Conservation (phyloP, 331 rosid species). For the Acacia concinna region DNA sequence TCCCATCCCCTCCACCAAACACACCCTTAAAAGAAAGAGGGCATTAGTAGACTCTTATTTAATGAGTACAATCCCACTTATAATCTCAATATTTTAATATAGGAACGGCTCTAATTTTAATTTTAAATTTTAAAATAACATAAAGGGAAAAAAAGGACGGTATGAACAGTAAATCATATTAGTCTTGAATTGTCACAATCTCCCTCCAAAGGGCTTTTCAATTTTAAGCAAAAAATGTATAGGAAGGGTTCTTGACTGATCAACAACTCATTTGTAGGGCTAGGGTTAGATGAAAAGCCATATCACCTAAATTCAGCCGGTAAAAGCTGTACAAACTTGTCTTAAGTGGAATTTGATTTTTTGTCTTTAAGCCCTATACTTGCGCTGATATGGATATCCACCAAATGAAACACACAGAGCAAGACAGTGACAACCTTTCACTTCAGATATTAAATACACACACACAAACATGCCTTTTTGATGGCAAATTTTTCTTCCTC, state of each 20-base stretch:
- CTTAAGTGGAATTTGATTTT: slow-evolving; percentile 23
- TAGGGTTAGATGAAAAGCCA: background rate
- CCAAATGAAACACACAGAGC: background rate
- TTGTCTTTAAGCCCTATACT: slow-evolving; percentile 19
- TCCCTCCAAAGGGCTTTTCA: background rate
- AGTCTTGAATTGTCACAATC: background rate
- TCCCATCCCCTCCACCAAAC: too few species aligned
- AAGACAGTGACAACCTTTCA: slow-evolving; percentile 7
- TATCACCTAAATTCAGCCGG: slow-evolving; percentile 36
- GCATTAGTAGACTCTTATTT: too few species aligned
- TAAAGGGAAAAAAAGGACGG: background rate
- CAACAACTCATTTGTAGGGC: background rate
- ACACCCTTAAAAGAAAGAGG: too few species aligned
- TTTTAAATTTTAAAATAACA: too few species aligned
- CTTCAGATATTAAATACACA: background rate
- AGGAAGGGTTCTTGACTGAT: background rate
- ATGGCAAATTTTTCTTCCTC: background rate
- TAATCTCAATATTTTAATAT: too few species aligned
- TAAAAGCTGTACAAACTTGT: slow-evolving; percentile 31
- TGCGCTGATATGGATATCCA: slow-evolving; percentile 17
- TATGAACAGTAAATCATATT: background rate
- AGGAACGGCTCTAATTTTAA: too few species aligned
- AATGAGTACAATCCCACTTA: too few species aligned
- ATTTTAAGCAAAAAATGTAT: background rate
- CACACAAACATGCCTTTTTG: background rate